Evolutionary conservation across 2,329 filamentous ascomycete genomes (phyloP).

Genomic region (Zymoseptoria passerinii): DNA sequence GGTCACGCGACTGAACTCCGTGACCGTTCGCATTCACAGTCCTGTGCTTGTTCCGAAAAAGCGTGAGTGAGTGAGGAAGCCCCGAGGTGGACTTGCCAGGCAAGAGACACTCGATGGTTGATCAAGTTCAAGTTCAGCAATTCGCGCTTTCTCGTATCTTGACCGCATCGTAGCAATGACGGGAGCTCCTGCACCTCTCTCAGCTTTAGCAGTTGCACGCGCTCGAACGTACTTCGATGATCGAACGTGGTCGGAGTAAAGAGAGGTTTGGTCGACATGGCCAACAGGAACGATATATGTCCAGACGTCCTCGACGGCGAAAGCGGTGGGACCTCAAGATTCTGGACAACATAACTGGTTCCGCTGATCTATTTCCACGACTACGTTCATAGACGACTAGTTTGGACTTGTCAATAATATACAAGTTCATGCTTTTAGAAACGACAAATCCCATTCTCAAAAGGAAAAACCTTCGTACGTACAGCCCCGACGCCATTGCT

Average conservation of each 20-base stretch:
- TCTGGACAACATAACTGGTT: not conserved
- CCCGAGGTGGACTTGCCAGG: not conserved
- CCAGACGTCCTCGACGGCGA: not conserved
- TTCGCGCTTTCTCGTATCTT: not conserved
- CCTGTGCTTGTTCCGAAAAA: too few species aligned
- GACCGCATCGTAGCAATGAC: not conserved
- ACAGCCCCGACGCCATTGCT: not conserved
- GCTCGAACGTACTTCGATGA: not conserved
- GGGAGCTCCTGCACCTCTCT: not conserved
- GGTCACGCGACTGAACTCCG: not conserved
- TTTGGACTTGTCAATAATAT: too few species aligned
- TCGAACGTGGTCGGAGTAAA: not conserved
- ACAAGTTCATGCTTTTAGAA: too few species aligned
- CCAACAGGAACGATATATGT: not conserved
- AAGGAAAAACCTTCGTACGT: not conserved
- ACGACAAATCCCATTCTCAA: too few species aligned
- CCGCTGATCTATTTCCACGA: too few species aligned
- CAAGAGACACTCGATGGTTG: not conserved
- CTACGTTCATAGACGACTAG: too few species aligned
- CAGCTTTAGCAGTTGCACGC: not conserved
- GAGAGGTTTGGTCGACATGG: not conserved
- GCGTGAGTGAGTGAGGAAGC: not conserved
- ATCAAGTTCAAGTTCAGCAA: not conserved
- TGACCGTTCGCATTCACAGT: not conserved
- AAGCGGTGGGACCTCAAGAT: not conserved